A percentile compares a stretch with the other conserved stretches of the same genome.
phyloP scores from a whole-genome alignment of 208 protist species.

The Crithidia brevicula region DNA sequence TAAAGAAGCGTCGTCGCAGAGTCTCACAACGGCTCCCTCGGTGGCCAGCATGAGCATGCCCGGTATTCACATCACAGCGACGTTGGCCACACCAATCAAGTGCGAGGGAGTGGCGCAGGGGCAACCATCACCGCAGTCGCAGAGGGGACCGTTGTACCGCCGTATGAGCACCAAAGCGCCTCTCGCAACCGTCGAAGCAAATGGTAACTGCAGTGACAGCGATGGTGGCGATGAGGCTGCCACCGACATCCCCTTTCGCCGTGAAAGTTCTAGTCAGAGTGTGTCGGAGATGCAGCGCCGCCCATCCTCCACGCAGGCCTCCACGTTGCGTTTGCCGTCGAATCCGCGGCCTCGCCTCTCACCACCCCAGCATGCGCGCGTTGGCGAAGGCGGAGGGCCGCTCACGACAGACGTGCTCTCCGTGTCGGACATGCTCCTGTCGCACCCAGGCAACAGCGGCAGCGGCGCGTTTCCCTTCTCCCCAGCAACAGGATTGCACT shows the following conservation, averaged over 20 bases:
- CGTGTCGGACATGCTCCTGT: not conserved
- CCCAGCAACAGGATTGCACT: not conserved
- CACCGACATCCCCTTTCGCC: not conserved
- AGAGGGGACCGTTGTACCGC: not conserved
- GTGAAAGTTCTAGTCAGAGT: not conserved
- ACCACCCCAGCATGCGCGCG: not conserved
- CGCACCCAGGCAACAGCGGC: not conserved
- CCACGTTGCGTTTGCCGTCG: not conserved
- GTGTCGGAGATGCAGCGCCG: not conserved
- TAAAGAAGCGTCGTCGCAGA: not conserved
- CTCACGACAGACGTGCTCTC: not conserved
- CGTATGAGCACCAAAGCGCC: slow-evolving; percentile 7
- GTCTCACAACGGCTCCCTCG: not conserved
- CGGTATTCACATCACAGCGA: not conserved
- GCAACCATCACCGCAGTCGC: not conserved
- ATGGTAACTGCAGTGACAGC: not conserved
- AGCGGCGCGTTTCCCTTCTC: slow-evolving; percentile 12
- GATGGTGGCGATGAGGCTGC: not conserved
- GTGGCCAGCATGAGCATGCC: not conserved
- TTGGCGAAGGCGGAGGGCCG: not conserved
- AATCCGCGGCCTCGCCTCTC: not conserved
- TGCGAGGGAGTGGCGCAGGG: too few relatives aligned
- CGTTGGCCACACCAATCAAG: not conserved
- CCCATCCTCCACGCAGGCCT: not conserved
- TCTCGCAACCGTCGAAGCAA: not conserved